These are phyloP conservation scores for Prunus salicina DNA, from an alignment of 306 rosid species.

Conservation along the genomic window DNA sequence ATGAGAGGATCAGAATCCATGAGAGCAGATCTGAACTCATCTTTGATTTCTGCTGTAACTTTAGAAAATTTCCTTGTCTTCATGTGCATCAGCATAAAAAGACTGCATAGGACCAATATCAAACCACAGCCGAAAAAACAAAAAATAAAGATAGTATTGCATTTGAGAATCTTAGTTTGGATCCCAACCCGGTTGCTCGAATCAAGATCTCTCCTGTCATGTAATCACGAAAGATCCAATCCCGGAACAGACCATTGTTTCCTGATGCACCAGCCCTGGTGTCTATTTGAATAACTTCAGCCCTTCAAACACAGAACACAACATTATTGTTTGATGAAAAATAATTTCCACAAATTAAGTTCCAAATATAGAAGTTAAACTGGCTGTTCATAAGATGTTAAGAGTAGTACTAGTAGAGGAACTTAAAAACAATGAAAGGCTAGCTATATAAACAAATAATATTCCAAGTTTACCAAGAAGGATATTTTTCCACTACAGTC, in stretches of 20 bases:
- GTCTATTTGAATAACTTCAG: slow-evolving; percentile 37
- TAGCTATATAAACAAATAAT: neutral
- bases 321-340: neutral
- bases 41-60: neutral
- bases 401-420: too few relatives aligned
- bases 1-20: neutral
- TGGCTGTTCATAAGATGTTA: neutral
- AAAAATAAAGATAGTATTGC: neutral
- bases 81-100: neutral
- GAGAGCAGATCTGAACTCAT: neutral
- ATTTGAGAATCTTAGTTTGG: neutral
- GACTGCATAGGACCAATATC: neutral
- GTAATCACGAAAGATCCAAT: slow-evolving; percentile 67
- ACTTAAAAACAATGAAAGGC: too few relatives aligned
- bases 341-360: neutral
- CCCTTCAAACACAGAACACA: slow-evolving; percentile 1
- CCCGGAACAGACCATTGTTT: slow-evolving; percentile 75
- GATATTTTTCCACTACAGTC: slow-evolving; percentile 16
- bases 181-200: slow-evolving; percentile 58
- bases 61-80: neutral
- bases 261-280: slow-evolving; percentile 71
- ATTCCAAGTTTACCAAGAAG: slow-evolving; percentile 15
- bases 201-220: slow-evolving; percentile 62
- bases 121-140: neutral
- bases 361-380: neutral